phyloP scores from a whole-genome alignment of 148 eudicot genomes.

The Polygonum maritimum region DNA sequence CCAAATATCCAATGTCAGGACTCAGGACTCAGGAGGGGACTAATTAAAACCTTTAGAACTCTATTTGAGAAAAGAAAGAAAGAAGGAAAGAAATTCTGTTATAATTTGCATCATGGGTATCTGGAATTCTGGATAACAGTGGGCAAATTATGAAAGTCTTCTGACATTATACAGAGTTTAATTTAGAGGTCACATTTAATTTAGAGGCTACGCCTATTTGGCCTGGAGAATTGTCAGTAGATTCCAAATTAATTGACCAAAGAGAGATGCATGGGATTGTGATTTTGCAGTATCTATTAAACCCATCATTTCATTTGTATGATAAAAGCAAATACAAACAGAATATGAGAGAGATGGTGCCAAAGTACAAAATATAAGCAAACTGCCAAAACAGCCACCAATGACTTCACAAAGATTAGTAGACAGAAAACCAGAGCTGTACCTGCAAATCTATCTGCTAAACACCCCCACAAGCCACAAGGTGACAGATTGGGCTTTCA shows the following conservation, averaged over 20 bases:
- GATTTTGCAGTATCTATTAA: background rate
- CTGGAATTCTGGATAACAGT: too few species aligned
- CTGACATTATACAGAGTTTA: too few species aligned
- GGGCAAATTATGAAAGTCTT: too few species aligned
- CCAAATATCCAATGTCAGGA: background rate
- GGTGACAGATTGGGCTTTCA: constrained; percentile 1
- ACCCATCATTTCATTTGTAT: background rate
- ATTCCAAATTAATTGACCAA: background rate
- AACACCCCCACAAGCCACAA: background rate
- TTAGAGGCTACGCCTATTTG: too few species aligned
- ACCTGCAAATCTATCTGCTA: background rate
- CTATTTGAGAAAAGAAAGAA: too few species aligned
- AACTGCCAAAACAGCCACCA: background rate
- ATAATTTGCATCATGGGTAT: too few species aligned
- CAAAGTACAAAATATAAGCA: background rate
- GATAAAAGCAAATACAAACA: background rate
- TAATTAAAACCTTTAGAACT: background rate
- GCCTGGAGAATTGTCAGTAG: background rate
- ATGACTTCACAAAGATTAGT: background rate
- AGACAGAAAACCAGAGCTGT: background rate
- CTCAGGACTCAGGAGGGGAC: background rate
- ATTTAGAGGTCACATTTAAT: too few species aligned
- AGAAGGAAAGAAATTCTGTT: too few species aligned
- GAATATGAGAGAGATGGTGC: background rate
- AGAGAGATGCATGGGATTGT: background rate